Evolutionary conservation across 345 rosid genomes (phyloP).

Genomic region (Brassica cretica): DNA sequence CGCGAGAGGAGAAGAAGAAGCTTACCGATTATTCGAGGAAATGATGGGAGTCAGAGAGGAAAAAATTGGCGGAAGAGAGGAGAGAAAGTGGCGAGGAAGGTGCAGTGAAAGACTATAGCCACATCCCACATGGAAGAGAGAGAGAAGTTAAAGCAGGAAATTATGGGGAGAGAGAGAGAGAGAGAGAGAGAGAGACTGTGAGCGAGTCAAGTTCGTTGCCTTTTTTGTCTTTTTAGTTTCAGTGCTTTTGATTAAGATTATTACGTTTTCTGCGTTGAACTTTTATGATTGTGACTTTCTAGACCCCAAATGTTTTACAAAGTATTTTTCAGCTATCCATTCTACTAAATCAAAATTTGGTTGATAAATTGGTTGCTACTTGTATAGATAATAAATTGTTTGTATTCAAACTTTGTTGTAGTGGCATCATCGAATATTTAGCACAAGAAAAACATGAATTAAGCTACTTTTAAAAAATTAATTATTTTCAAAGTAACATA

Average conservation of each 20-base stretch:
- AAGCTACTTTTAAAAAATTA: too few species aligned
- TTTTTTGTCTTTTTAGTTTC: slow-evolving; percentile 1
- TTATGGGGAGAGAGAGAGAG: slow-evolving; percentile 28
- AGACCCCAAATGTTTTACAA: neutral
- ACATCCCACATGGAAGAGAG: slow-evolving; percentile 37
- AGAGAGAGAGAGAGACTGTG: slow-evolving; percentile 19
- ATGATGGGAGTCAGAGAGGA: slow-evolving; percentile 39
- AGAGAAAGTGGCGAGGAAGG: slow-evolving; percentile 40
- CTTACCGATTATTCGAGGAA: slow-evolving; percentile 62
- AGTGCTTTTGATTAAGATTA: neutral
- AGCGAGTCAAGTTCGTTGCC: slow-evolving; percentile 37
- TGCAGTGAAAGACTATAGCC: slow-evolving; percentile 41
- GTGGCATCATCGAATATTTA: too few species aligned
- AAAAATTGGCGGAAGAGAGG: slow-evolving; percentile 26
- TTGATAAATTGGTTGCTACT: neutral
- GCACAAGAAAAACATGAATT: too few species aligned
- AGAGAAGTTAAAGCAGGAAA: slow-evolving; percentile 24
- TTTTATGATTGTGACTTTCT: slow-evolving; percentile 6
- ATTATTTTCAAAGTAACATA: too few species aligned
- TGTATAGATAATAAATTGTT: too few species aligned
- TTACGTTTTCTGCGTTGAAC: neutral
- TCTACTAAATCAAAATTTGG: neutral
- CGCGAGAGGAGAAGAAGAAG: neutral
- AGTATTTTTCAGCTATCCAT: neutral
- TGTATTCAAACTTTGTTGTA: too few species aligned